Evolutionary conservation across 78 protist species (phyloP).

Genomic region (Dictyostelium purpureum): DNA sequence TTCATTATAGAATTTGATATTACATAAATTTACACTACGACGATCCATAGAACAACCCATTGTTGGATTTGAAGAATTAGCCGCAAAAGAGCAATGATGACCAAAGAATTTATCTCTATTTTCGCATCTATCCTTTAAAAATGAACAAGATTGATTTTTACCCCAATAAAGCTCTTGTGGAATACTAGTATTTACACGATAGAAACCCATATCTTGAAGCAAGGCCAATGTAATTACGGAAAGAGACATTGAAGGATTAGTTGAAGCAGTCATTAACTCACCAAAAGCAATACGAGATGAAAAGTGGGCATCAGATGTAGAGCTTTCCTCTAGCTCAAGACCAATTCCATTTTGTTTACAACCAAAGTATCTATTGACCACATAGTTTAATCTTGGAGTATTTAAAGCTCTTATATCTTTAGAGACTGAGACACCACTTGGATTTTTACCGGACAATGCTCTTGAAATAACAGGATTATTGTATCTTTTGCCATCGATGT

Average conservation of each 20-base stretch:
- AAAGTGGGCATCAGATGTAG: neutral
- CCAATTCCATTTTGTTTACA: neutral
- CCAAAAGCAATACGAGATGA: neutral
- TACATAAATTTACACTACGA: neutral
- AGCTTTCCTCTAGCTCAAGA: neutral
- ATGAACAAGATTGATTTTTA: neutral
- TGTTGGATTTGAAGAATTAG: neutral
- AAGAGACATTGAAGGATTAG: neutral
- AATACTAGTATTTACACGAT: neutral
- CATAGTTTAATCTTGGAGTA: constrained; percentile 1
- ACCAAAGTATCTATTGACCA: neutral
- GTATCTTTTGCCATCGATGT: neutral
- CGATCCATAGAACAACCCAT: constrained; percentile 26
- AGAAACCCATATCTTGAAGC: constrained; percentile 41
- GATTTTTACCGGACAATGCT: neutral
- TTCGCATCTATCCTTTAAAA: constrained; percentile 4
- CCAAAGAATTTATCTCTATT: neutral
- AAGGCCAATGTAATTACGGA: neutral
- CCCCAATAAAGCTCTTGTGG: constrained; percentile 25
- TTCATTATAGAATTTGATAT: neutral
- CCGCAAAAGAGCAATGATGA: neutral
- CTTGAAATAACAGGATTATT: neutral
- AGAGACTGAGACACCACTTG: neutral
- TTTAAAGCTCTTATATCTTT: neutral
- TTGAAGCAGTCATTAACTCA: neutral